Evolutionary conservation across 805 yeast genomes (phyloP).

Genomic region (Debaryomyces castellii): DNA sequence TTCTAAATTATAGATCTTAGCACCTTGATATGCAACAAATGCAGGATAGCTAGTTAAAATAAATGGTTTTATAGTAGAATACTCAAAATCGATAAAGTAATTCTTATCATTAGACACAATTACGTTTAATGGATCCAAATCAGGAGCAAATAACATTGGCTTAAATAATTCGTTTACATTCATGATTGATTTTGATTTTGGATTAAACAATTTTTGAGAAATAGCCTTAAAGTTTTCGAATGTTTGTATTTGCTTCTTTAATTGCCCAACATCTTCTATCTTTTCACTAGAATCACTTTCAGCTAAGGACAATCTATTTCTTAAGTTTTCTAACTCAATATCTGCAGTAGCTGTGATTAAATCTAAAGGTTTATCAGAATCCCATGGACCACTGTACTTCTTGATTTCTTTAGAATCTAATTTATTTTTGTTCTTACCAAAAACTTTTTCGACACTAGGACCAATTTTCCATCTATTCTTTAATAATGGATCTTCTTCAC

Average conservation of each 20-base stretch:
- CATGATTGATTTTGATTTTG: constrained; percentile 55
- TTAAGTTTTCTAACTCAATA: constrained; percentile 63
- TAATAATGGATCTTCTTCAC: constrained; percentile 55
- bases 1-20: constrained; percentile 73
- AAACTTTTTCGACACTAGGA: constrained; percentile 78
- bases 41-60: constrained; percentile 75
- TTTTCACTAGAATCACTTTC: constrained; percentile 52
- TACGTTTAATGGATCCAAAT: constrained; percentile 88
- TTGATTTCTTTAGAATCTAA: constrained; percentile 51
- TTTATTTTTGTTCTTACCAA: constrained; percentile 64
- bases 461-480: constrained; percentile 84
- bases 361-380: constrained; percentile 53
- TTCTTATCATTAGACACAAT: constrained; percentile 41
- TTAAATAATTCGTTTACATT: constrained; percentile 60
- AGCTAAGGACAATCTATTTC: constrained; percentile 51
- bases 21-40: constrained; percentile 85
- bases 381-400: constrained; percentile 77
- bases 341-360: constrained; percentile 63
- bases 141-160: constrained; percentile 78
- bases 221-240: constrained; percentile 59
- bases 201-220: constrained; percentile 59
- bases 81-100: constrained; percentile 80
- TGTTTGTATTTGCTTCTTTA: constrained; percentile 54
- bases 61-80: constrained; percentile 77
- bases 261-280: constrained; percentile 39